phyloP scores from a whole-genome alignment of 2,329 filamentous ascomycete species.

The Fusarium marasasianum region DNA sequence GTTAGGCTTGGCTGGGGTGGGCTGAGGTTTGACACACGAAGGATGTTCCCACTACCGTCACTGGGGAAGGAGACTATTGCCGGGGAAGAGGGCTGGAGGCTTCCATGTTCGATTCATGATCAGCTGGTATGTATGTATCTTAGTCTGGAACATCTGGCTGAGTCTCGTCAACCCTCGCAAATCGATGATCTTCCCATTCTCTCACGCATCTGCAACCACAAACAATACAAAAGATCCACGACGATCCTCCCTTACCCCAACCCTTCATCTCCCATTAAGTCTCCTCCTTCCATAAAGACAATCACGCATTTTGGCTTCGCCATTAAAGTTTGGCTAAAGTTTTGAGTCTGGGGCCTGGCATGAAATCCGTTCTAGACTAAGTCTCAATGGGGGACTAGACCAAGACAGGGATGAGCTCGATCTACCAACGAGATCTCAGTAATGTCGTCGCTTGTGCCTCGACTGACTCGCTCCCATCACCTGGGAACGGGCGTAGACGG shows the following conservation, averaged over 20 bases:
- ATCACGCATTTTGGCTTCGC: background rate
- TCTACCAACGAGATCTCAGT: background rate
- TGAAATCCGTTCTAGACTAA: background rate
- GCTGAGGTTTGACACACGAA: background rate
- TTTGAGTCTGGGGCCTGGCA: background rate
- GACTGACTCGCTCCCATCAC: background rate
- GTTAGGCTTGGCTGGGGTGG: background rate
- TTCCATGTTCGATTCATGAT: background rate
- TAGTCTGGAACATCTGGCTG: background rate
- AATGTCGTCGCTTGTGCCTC: background rate
- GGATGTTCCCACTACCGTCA: background rate
- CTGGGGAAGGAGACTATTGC: background rate
- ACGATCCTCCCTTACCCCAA: background rate
- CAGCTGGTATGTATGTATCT: slow-evolving; percentile 2
- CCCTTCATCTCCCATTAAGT: background rate
- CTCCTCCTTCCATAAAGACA: background rate
- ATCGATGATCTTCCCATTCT: background rate
- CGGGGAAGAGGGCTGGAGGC: background rate
- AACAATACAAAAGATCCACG: background rate
- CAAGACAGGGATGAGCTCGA: background rate
- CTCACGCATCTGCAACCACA: background rate
- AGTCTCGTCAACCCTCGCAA: background rate
- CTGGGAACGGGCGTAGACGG: background rate
- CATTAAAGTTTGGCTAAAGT: slow-evolving; percentile 16
- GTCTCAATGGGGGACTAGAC: background rate